Evolutionary conservation across 1,284 basidiomycete genomes (phyloP).

Genomic region (Ceratobasidium sp.): DNA sequence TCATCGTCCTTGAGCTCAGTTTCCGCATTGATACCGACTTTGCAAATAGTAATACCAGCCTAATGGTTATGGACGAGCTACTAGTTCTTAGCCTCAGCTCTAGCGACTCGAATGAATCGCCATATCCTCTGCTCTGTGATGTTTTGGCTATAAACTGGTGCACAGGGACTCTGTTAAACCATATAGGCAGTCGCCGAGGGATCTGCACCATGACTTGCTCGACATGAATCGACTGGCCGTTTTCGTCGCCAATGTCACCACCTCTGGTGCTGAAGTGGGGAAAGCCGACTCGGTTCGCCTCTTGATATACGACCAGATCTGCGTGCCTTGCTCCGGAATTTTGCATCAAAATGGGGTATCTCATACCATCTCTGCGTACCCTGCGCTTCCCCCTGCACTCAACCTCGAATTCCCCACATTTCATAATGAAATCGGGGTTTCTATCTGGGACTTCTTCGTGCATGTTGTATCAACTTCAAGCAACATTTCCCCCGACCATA

Average conservation of each 20-base stretch:
- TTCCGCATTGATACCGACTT: background rate
- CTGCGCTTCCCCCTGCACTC: background rate
- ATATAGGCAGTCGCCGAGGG: background rate
- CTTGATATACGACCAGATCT: background rate
- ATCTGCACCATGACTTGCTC: background rate
- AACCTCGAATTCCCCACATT: no score
- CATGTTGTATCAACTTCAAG: no score
- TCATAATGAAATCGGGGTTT: no score
- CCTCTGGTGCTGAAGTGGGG: no score
- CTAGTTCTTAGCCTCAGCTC: constrained; percentile 14
- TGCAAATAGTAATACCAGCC: background rate
- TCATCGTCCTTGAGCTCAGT: background rate
- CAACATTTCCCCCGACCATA: no score
- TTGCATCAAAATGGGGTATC: no score
- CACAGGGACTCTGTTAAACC: background rate
- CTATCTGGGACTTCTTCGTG: no score
- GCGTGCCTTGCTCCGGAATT: background rate
- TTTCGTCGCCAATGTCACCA: background rate
- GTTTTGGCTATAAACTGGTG: background rate
- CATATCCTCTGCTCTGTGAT: background rate
- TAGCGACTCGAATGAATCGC: background rate
- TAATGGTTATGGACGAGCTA: background rate
- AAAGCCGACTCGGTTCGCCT: background rate
- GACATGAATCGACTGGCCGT: background rate
- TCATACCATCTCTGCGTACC: background rate